Percentiles rank a stretch among this genome's conserved stretches.
phyloP scores from a whole-genome alignment of 208 protist genomes.

The Wallacemonas sp. region DNA sequence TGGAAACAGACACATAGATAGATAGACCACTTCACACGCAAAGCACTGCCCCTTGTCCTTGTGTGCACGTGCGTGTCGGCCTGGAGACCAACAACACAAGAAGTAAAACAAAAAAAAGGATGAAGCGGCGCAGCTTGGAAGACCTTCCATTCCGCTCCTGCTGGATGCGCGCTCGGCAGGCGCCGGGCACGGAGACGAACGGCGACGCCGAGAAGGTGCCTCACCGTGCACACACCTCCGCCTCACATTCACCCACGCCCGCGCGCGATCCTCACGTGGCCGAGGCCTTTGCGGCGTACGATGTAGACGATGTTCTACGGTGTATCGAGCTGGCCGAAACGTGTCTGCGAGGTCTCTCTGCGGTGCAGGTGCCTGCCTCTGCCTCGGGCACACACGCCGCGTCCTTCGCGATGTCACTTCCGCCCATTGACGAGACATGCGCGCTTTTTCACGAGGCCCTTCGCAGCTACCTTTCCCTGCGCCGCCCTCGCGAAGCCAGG shows the following conservation, averaged over 20 bases:
- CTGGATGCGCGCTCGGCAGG: constrained; percentile 8
- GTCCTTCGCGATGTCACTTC: neutral
- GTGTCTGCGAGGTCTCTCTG: neutral
- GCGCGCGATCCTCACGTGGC: neutral
- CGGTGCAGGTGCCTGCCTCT: too few relatives aligned
- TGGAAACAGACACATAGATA: too few relatives aligned
- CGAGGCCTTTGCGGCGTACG: constrained; percentile 6
- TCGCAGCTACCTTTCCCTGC: constrained; percentile 8
- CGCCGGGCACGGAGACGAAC: too few relatives aligned
- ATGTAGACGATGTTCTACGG: neutral
- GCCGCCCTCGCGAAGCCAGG: neutral
- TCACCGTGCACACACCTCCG: neutral
- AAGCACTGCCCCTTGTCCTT: too few relatives aligned
- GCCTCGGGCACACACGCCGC: neutral
- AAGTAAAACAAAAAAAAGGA: neutral
- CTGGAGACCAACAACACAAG: too few relatives aligned
- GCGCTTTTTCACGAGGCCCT: constrained; percentile 3
- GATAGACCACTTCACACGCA: too few relatives aligned
- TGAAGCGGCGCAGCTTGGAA: neutral
- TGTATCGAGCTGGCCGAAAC: neutral
- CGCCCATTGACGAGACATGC: neutral
- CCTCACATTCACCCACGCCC: neutral
- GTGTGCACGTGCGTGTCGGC: too few relatives aligned
- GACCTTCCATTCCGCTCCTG: constrained; percentile 8
- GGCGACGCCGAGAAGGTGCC: neutral